Base-by-base conservation (phyloP, 352 stramenopile genomes). In the Phytophthora pluvialis region DNA sequence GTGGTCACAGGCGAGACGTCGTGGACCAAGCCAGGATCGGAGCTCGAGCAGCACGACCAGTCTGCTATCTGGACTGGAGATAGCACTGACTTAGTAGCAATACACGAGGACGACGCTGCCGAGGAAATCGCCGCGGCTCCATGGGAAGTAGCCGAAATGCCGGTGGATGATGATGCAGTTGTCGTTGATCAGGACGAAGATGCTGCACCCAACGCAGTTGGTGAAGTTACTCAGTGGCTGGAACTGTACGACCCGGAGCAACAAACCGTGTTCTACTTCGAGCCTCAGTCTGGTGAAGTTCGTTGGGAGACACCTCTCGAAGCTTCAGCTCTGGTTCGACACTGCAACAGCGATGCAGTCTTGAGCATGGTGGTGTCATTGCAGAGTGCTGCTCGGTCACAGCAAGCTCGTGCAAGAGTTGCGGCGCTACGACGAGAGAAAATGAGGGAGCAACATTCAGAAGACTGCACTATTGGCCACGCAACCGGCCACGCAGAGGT, bases 211-310 rank as follows among this genome's bases (percentile, higher is more conserved):
- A 51, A 25, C 12, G 38, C 48, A 15, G 13, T 15, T 47, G 46
- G 33, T 7, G 39, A 72, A 18, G 36, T 28, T 35, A 28, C 59
- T 31, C 67, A 80, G 49, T 90, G 81, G 77, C 44, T 88, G 50
- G 70, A 88, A 60, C 73, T 88, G 67, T 81, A 77, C 45, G 78
- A 90, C 42, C 70, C 68, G 26, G 72, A 66, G 0, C 75, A 81
- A n/a, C 67, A 78, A 32, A 32, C 46, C 4, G 55, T 77, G 48
- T 90, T 86, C 60, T 90, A 81, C 64, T 88, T 83, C 35, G 57
- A 70, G 1, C 51, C 72, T 16, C 57, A 72, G 18, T 78, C 73
- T 10, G 78, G 78, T 15, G 70, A 87, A 45, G 53, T 88, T 50
- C 64, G 70, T 5, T 87, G 78, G 81, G 59, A 81, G 16, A 50